phyloP scores from a whole-genome alignment of 192 early-diverging fungal species.

The Fimicolochytrium jonesii region DNA sequence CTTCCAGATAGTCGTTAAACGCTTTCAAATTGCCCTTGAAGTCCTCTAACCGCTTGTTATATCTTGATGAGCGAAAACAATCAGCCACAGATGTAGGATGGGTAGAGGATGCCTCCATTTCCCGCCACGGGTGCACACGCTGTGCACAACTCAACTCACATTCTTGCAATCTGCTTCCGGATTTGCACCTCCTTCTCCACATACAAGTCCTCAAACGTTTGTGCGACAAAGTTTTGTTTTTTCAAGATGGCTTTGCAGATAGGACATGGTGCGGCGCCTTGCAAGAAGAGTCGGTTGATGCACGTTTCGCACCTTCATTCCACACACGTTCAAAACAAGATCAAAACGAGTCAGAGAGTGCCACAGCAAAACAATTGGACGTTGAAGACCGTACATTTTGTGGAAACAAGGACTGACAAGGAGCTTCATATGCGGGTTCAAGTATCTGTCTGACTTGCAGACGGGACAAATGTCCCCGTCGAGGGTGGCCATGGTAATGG shows the following conservation, averaged over 20 bases:
- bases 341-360: too few species aligned
- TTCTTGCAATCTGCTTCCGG: slow-evolving; percentile 45
- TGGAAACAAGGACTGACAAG: slow-evolving; percentile 94
- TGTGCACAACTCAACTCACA: slow-evolving; percentile 6
- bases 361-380: too few species aligned
- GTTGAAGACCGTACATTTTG: slow-evolving; percentile 65
- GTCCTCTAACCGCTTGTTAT: slow-evolving; percentile 90
- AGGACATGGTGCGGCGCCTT: slow-evolving; percentile 88
- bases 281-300: slow-evolving; percentile 76
- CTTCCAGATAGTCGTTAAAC: slow-evolving; percentile 92
- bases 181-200: slow-evolving; percentile 93
- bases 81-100: neutral
- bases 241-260: slow-evolving; percentile 76
- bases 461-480: slow-evolving; percentile 50
- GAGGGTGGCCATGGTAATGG: slow-evolving; percentile 1
- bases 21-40: slow-evolving; percentile 62
- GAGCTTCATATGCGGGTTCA: slow-evolving; percentile 81
- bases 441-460: slow-evolving; percentile 80
- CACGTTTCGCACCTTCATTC: slow-evolving; percentile 79
- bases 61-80: slow-evolving; percentile 44
- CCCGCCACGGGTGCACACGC: neutral
- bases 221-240: slow-evolving; percentile 79
- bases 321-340: too few species aligned
- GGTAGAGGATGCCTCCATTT: too few species aligned
- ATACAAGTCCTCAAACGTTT: slow-evolving; percentile 89